Evolutionary conservation across 2,329 filamentous ascomycete species (phyloP), one percentile per base, ranked within the genome.

Genomic region (Aaosphaeria arxii): DNA sequence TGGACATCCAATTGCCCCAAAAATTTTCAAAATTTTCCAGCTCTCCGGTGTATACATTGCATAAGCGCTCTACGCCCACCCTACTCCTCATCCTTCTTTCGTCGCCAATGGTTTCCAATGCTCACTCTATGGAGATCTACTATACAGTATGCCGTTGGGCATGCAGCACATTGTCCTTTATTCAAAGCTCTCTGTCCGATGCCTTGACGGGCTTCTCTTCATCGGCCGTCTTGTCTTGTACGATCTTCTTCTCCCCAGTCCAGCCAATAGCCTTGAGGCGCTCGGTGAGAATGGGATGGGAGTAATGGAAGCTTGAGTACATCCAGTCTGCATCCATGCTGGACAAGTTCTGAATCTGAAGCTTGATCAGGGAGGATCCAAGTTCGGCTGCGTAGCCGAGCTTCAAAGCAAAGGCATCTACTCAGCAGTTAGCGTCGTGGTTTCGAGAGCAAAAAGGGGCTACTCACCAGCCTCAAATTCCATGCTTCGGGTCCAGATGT

Each of bases 321-420:
- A 96, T 85, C 88, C 89, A 95, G 74, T 99, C 95, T 30, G 94
- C 94, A 63, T 99, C 94, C 92, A 99, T 97, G 52, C 89, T 95
- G 73, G 90, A 95, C 58, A 99, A 80, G 69, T 99, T 99, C 77
- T 97, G 91, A 64, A 96, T 90, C 75, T 99, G 95, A 45, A 99
- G 87, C 78, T 96, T 96, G 75, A 99, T 91, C 54, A 99, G 82
- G 24, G 90, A 94, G 54, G 84, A 80, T 40, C 91, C 90, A 45
- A 99, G 85, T 71, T 96, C 86, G 41, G 82, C 76, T 45, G 86
- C 83, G 74, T 92, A 96, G 45, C 94, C 94, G 7, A 96, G 85
- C 43, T 85, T 79, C 59, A 86, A 81, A 48, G 92, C 94, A 68
- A 99, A 99, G 24, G 81, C 84, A 74, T 99, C 84, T 83, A 49